Evolutionary conservation across 2,329 filamentous ascomycete genomes (phyloP).

Genomic region (Calonectria pteridis): DNA sequence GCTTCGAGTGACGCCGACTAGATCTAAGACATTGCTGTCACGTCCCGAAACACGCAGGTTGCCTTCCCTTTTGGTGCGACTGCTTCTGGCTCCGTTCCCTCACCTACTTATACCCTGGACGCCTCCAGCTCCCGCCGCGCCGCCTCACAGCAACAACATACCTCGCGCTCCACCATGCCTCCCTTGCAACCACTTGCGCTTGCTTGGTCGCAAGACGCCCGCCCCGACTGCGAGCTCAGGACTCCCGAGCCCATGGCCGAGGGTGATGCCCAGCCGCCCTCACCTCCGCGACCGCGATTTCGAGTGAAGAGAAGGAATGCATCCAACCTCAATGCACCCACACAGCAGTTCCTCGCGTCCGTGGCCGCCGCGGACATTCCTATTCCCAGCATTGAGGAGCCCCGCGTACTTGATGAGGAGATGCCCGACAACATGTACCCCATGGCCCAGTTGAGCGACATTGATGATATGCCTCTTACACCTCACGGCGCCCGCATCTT

Average conservation of each 20-base stretch:
- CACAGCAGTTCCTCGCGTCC: conserved; percentile 75
- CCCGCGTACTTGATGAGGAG: conserved; percentile 59
- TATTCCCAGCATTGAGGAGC: conserved; percentile 74
- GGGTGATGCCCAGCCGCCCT: conserved; percentile 56
- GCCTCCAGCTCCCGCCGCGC: conserved; percentile 23
- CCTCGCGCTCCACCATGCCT: conserved; percentile 54
- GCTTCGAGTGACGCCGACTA: conserved; percentile 25
- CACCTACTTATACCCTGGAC: conserved; percentile 33
- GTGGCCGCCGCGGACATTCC: conserved; percentile 75
- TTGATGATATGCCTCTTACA: conserved; percentile 47
- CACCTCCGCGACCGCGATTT: conserved; percentile 66
- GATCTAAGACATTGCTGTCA: conserved; percentile 42
- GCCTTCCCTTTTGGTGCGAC: conserved; percentile 30
- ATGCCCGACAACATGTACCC: conserved; percentile 55
- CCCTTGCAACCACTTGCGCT: conserved; percentile 60
- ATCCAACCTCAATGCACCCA: conserved; percentile 67
- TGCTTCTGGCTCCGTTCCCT: conserved; percentile 15
- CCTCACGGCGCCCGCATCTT: conserved; percentile 54
- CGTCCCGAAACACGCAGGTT: conserved; percentile 39
- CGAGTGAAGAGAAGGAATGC: conserved; percentile 68
- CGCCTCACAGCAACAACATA: conserved; percentile 37
- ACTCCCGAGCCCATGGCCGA: conserved; percentile 65
- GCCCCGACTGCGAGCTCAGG: conserved; percentile 55
- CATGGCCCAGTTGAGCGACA: conserved; percentile 51
- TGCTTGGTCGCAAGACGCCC: conserved; percentile 59